phyloP scores from a whole-genome alignment of 2,329 filamentous ascomycete species.

The Pseudogymnoascus sp. region DNA sequence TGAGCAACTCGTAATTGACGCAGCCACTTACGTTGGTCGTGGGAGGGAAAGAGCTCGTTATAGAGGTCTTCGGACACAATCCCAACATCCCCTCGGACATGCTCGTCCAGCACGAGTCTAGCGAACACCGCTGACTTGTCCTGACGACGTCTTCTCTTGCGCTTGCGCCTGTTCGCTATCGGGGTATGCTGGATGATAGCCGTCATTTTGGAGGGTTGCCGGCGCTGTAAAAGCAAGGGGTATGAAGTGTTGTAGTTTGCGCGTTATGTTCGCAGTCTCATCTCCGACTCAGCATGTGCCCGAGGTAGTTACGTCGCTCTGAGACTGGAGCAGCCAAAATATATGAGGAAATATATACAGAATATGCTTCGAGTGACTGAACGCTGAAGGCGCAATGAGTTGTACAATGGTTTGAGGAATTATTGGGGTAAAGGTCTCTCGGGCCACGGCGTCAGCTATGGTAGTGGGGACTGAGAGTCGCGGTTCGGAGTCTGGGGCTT shows the following conservation, averaged over 20 bases:
- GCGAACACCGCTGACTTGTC: conserved; percentile 73
- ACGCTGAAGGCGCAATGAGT: not conserved
- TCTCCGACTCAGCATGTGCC: conserved; percentile 3
- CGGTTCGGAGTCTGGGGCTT: conserved; percentile 4
- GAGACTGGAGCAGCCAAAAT: not conserved
- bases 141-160: conserved; percentile 46
- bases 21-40: conserved; percentile 41
- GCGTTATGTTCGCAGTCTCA: not conserved
- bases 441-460: not conserved
- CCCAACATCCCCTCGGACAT: conserved; percentile 76
- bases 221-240: conserved; percentile 6
- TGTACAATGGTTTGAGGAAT: not conserved
- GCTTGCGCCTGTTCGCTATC: conserved; percentile 27
- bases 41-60: conserved; percentile 65
- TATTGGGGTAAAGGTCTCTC: conserved; percentile 5
- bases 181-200: not conserved
- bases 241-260: conserved; percentile 1
- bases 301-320: not conserved
- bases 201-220: not conserved
- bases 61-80: conserved; percentile 82
- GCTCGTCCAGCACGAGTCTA: conserved; percentile 74
- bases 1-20: conserved; percentile 14
- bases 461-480: conserved; percentile 4
- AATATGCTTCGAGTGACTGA: not conserved
- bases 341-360: not conserved